Evolutionary conservation across 345 rosid genomes (phyloP).

Genomic region (Arabis alpina): DNA sequence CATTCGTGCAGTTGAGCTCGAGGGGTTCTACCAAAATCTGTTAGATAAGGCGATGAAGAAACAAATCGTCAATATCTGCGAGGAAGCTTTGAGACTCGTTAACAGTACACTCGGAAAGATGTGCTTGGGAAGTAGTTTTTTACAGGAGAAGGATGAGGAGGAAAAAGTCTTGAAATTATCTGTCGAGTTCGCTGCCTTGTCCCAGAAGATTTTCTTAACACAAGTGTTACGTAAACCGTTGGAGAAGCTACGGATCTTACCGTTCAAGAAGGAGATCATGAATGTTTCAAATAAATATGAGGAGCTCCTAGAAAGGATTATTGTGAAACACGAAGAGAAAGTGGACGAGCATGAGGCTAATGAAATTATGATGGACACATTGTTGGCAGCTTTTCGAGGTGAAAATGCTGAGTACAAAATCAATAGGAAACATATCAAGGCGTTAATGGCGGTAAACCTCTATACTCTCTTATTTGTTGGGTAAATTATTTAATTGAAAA

Average conservation of each 20-base stretch:
- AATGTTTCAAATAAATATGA: too few relatives aligned
- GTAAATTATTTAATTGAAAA: too few relatives aligned
- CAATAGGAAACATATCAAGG: too few relatives aligned
- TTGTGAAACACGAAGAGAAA: too few relatives aligned
- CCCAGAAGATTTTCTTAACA: slow-evolving; percentile 21
- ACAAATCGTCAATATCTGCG: slow-evolving; percentile 10
- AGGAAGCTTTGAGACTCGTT: slow-evolving; percentile 28
- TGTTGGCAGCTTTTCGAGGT: too few relatives aligned
- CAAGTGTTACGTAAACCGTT: slow-evolving; percentile 18
- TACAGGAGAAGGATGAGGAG: slow-evolving; percentile 23
- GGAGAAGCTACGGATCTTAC: not conserved
- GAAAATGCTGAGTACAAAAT: slow-evolving; percentile 7
- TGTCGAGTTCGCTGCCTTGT: slow-evolving; percentile 22
- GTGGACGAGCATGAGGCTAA: too few relatives aligned
- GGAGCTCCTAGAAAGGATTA: too few relatives aligned
- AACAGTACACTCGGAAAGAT: slow-evolving; percentile 33
- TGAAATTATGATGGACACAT: too few relatives aligned
- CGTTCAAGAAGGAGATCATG: too few relatives aligned
- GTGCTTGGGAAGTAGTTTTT: slow-evolving; percentile 40
- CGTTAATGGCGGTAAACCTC: too few relatives aligned
- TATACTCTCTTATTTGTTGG: too few relatives aligned
- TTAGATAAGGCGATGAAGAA: slow-evolving; percentile 8
- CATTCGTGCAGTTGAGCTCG: slow-evolving; percentile 32
- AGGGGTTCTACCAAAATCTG: slow-evolving; percentile 11
- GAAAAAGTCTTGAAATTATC: slow-evolving; percentile 21